Evolutionary conservation across 345 rosid species (phyloP).

Genomic region (Trapa incisa): DNA sequence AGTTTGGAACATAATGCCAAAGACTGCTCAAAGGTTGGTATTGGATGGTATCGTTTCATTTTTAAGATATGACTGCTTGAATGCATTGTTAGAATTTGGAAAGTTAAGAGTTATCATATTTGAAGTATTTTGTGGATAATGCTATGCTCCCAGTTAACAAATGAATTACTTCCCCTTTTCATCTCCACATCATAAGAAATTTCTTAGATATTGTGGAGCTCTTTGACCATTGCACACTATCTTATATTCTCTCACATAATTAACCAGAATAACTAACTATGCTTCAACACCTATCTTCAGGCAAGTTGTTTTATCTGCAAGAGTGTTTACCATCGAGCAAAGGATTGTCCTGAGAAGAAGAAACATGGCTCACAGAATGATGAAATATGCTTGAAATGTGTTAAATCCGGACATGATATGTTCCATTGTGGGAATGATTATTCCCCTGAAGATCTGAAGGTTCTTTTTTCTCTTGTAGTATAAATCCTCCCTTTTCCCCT

Average conservation of each 20-base stretch:
- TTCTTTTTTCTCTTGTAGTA: conserved; percentile 8
- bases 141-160: neutral
- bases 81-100: neutral
- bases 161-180: neutral
- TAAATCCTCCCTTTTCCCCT: neutral
- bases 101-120: neutral
- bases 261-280: neutral
- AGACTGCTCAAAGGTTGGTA: conserved; percentile 48
- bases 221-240: neutral
- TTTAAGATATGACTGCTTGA: neutral
- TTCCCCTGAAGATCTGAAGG: conserved; percentile 63
- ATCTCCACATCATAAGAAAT: no score
- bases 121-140: neutral
- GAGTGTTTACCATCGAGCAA: conserved; percentile 62
- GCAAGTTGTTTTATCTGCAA: conserved; percentile 74
- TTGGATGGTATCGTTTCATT: neutral
- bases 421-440: conserved; percentile 55
- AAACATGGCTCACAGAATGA: conserved; percentile 24
- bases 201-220: neutral
- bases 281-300: conserved; percentile 18
- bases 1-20: conserved; percentile 73
- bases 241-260: neutral
- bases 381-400: conserved; percentile 70
- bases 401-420: conserved; percentile 78
- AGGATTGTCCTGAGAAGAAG: conserved; percentile 67